These are phyloP conservation scores for Phytophthora boehmeriae DNA, from an alignment of 352 stramenopile genomes.

Conservation along the genomic window DNA sequence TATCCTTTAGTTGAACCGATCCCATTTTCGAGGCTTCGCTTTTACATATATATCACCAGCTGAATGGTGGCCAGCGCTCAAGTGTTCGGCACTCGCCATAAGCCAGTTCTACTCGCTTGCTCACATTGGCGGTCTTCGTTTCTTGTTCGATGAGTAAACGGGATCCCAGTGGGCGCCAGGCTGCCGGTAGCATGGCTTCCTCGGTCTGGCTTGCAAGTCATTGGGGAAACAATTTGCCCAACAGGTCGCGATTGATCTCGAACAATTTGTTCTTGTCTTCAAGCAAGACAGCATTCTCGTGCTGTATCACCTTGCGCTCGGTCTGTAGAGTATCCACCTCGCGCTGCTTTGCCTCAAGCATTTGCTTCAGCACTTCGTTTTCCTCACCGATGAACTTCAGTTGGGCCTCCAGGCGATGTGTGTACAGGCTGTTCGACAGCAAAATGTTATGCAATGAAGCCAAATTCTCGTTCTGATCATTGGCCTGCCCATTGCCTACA, in stretches of 20 bases:
- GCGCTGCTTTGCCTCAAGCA: conserved; percentile 56
- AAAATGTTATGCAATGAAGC: conserved; percentile 76
- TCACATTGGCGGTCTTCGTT: conserved; percentile 25
- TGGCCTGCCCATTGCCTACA: conserved; percentile 34
- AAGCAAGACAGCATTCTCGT: conserved; percentile 68
- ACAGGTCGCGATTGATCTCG: conserved; percentile 75
- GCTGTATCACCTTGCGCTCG: conserved; percentile 66
- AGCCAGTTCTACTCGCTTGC: conserved; percentile 22
- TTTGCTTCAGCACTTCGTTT: conserved; percentile 58
- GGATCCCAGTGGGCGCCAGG: neutral
- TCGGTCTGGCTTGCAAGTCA: conserved; percentile 24
- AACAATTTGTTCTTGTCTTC: conserved; percentile 85
- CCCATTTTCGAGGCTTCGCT: conserved; percentile 11
- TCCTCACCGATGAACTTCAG: conserved; percentile 70
- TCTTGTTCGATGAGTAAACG: conserved; percentile 15
- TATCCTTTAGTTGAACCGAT: conserved; percentile 20
- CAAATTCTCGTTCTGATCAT: conserved; percentile 57
- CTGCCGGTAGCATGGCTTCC: conserved; percentile 4
- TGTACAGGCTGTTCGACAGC: conserved; percentile 70
- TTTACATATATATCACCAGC: conserved; percentile 25
- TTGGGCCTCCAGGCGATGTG: conserved; percentile 75
- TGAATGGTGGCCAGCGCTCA: conserved; percentile 10
- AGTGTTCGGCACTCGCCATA: conserved; percentile 8
- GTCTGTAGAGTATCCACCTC: conserved; percentile 58
- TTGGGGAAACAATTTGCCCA: conserved; percentile 72